Conservation (phyloP, 2,329 filamentous ascomycete species). For the Alternaria arborescens region DNA sequence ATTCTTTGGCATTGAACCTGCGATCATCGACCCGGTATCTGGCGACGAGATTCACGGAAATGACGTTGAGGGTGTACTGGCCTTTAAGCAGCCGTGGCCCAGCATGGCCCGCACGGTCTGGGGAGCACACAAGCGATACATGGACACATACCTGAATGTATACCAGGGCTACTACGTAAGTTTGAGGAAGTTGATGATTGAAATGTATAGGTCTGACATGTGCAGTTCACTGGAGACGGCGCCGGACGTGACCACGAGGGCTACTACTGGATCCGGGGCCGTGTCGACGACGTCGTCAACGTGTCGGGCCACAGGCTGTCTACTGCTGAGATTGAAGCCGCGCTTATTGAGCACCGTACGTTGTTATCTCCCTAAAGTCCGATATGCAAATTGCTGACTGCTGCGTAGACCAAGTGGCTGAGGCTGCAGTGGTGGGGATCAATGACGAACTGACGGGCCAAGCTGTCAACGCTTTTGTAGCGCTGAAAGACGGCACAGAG, state of each 20-base stretch:
- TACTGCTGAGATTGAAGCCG: conserved; percentile 97
- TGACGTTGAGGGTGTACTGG: conserved; percentile 95
- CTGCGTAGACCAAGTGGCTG: conserved; percentile 73
- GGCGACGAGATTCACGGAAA: conserved; percentile 94
- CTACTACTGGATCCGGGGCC: conserved; percentile 99
- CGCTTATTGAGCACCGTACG: conserved; percentile 85
- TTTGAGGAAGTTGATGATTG: conserved; percentile 25
- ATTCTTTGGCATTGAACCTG: conserved; percentile 98
- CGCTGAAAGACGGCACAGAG: conserved; percentile 86
- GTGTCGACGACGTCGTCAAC: conserved; percentile 98
- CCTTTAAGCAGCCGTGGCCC: conserved; percentile 97
- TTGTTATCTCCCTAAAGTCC: conserved; percentile 5
- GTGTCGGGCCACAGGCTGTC: conserved; percentile 95
- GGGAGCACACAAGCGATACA: conserved; percentile 96
- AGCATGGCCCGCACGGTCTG: conserved; percentile 98
- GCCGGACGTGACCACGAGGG: conserved; percentile 96
- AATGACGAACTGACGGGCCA: conserved; percentile 94
- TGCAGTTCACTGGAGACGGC: conserved; percentile 87
- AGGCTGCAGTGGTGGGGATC: conserved; percentile 94
- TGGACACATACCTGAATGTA: conserved; percentile 97
- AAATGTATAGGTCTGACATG: conserved; percentile 25
- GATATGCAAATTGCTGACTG: conserved; percentile 30
- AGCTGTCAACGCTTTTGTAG: conserved; percentile 95
- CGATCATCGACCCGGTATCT: conserved; percentile 95
- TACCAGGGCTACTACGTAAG: conserved; percentile 98